Base-by-base conservation (phyloP, 1,284 basidiomycete genomes). In the Schizopora paradoxa region DNA sequence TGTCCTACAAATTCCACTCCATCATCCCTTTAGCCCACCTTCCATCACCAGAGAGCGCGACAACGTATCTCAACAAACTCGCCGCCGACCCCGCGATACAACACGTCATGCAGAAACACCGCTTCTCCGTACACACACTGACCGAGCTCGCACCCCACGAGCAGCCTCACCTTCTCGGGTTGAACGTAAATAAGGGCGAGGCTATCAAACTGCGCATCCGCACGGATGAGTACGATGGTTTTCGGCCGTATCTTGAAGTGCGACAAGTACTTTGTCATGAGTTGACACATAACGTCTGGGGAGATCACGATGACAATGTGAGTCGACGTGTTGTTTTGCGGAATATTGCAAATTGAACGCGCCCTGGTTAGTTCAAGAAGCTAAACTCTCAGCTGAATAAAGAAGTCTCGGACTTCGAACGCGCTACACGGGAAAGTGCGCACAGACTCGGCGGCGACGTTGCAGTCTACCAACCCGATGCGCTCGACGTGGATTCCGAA, bases 71-170 rank as follows among this genome's bases (percentile, higher is more conserved):
- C 2, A 66, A 65, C 3, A 76, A 71, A 41, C 67, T 87, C 4
- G 69, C 85, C 5, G 66, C 73, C n/a, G 85, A 88, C 55, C 76
- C 79, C 6, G 83, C 82, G 0, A 81, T 87, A 40, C 65, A 62
- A 14, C 76, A 84, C 55, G 58, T 88, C 49, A 86, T 88, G 85
- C 72, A 71, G 52, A 68, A 66, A 48, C 82, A 88, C 60, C 61
- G 73, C 45, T 79, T 85, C 53, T 66, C 76, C 2, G 79, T 88
- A 3, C 77, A 78, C 0, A 52, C 82, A 4, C 67, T 87, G 19
- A 86, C 82, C 0, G 84, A 88, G 61, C 74, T 88, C 29, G 82
- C 83, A 23, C 84, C 84, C 0, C 82, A 84, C 50, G 82, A 86
- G 57, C 73, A 83, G 45, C 84, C 86, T 0, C 66, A 77, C 14